These are phyloP conservation scores for Solanum chiquidenum DNA, from an alignment of 257 asterid species.

Conservation along the genomic window DNA sequence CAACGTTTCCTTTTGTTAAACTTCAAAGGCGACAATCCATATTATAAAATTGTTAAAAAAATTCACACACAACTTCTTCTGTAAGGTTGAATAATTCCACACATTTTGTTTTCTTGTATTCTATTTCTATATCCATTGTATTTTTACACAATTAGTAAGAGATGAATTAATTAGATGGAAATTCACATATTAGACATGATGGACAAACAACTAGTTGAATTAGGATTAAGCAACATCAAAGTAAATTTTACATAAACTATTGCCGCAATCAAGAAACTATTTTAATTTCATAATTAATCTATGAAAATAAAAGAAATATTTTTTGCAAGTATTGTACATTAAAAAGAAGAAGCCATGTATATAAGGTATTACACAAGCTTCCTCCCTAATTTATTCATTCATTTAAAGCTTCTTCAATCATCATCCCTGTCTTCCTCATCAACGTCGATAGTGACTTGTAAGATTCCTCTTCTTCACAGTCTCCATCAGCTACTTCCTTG, in stretches of 20 bases:
- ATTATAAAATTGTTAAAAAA: no score
- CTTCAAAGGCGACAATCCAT: no score
- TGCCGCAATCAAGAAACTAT: not conserved
- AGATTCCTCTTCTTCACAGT: not conserved
- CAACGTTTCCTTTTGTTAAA: no score
- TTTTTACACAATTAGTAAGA: not conserved
- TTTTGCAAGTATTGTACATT: not conserved
- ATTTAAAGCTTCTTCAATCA: not conserved
- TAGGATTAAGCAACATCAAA: not conserved
- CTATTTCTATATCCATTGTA: no score
- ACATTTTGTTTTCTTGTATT: no score
- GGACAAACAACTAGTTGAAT: not conserved
- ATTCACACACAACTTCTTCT: no score
- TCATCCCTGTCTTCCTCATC: slow-evolving; percentile 6
- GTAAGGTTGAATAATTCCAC: no score
- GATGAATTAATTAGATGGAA: not conserved
- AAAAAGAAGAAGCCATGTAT: not conserved
- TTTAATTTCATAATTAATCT: not conserved
- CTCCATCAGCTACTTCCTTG: slow-evolving; percentile 3
- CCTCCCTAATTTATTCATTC: not conserved
- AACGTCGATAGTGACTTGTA: slow-evolving; percentile 10
- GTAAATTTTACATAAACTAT: not conserved
- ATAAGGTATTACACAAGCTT: not conserved
- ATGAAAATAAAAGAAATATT: not conserved
- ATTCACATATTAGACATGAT: not conserved